Evolutionary conservation across 805 yeast species (phyloP).

Genomic region (Barnettozyma sp.): DNA sequence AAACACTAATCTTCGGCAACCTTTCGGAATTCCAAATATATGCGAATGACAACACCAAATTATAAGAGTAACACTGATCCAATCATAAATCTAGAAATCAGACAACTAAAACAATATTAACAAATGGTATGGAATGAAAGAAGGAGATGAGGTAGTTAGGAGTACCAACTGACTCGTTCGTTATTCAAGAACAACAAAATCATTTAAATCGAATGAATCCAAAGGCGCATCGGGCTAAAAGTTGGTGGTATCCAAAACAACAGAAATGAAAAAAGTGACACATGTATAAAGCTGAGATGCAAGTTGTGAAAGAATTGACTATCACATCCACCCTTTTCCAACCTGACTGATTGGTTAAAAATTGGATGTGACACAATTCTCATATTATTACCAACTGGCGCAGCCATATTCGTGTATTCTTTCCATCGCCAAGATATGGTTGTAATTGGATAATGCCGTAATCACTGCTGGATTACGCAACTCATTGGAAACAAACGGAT

Average conservation of each 20-base stretch:
- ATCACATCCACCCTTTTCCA: conserved; percentile 8
- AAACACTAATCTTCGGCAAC: no score
- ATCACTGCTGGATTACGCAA: conserved; percentile 43
- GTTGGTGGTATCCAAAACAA: no score
- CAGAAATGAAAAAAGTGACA: no score
- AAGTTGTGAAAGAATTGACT: conserved; percentile 5
- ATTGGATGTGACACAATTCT: conserved; percentile 7
- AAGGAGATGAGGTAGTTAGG: neutral
- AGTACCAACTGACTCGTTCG: neutral
- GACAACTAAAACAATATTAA: neutral
- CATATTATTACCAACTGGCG: no score
- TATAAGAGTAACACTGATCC: neutral
- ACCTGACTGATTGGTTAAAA: conserved; percentile 7
- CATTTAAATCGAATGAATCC: conserved; percentile 26
- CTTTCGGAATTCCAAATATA: no score
- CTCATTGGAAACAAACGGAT: conserved; percentile 33
- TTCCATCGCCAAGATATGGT: no score
- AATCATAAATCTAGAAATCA: neutral
- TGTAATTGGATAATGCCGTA: conserved; percentile 20
- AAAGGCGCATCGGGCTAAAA: conserved; percentile 29
- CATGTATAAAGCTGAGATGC: no score
- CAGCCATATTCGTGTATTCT: no score
- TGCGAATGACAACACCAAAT: no score
- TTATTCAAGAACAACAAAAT: conserved; percentile 24
- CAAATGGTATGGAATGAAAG: neutral